Evolutionary conservation across 2,329 filamentous ascomycete genomes (phyloP), one percentile per base, ranked within the genome.

Genomic region (Fusarium oligoseptatum): DNA sequence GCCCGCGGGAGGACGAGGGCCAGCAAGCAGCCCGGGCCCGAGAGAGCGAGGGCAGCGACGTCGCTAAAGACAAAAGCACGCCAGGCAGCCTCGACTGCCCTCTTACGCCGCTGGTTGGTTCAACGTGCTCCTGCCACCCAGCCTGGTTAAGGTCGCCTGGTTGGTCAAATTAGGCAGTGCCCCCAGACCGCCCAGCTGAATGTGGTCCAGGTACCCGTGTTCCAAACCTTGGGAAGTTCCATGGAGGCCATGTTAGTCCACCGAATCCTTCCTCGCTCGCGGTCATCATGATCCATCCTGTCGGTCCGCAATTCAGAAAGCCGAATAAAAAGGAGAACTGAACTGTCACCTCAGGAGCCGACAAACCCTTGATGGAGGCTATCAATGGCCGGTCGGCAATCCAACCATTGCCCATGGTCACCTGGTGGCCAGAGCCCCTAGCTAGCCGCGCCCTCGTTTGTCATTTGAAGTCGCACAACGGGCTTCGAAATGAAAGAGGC

Each of bases 151-250:
- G 57, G 37, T 10, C 22, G 24, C 57, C 17, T 29, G 57, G 57
- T 43, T 60, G 57, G 57, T 39, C 57, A 60, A 60, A 60, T 32
- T 60, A 60, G 57, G 34, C 64, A 50, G 45, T 74, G 72, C 71
- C 41, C 41, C 37, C 34, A 41, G 63, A 65, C 63, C 63, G 29
- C 63, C 50, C 43, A 63, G 29, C 60, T 48, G 39, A 48, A 29
- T 34, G 7, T 34, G 48, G 24, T 24, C 52, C 52, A 64, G 64
- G 56, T 66, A 62, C 65, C 45, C 55, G 60, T 27, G n/a, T 61
- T 22, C 45, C 63, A 64, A 52, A 52, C 48, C 48, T 20, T 52
- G 48, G 48, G 48, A 52, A 20, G 48, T 72, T 32, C 34, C 34
- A 36, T 36, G 34, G 34, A 36, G 34, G 64, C 66, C 43, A 72